A percentile compares a stretch with the other conserved stretches of the same genome.
phyloP scores from a whole-genome alignment of 1,139 yeast species.

The Blastobotrys arbuscula region DNA sequence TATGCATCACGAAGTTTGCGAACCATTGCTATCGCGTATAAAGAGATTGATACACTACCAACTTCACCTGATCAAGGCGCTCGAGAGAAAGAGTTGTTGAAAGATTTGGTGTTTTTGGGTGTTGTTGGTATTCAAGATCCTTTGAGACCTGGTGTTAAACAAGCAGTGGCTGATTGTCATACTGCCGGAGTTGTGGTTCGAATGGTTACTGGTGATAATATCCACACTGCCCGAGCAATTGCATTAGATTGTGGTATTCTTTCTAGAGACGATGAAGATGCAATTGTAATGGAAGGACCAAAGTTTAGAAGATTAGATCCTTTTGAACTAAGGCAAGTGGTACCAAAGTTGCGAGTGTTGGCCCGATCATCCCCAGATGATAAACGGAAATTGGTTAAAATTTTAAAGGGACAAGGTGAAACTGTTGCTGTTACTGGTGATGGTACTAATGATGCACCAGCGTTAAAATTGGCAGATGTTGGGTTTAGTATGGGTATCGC shows the following conservation, averaged over 20 bases:
- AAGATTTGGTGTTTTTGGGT: conserved; percentile 40
- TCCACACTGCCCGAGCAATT: conserved; percentile 85
- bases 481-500: conserved; percentile 86
- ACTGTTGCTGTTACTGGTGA: conserved; percentile 99
- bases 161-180: conserved; percentile 80
- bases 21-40: conserved; percentile 79
- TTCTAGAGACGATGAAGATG: conserved; percentile 46
- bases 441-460: conserved; percentile 86
- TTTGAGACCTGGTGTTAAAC: conserved; percentile 79
- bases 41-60: conserved; percentile 44
- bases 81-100: conserved; percentile 21
- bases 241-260: conserved; percentile 81
- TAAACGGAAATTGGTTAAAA: conserved; percentile 77
- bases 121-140: conserved; percentile 95
- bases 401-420: conserved; percentile 75
- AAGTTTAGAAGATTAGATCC: conserved; percentile 61
- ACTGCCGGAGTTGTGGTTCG: conserved; percentile 90
- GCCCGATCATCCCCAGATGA: conserved; percentile 97
- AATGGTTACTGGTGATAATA: conserved; percentile 97
- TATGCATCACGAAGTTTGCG: conserved; percentile 77
- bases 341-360: conserved; percentile 71
- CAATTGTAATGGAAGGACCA: conserved; percentile 90
- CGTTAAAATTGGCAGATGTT: conserved; percentile 73
- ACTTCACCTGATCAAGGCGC: conserved; percentile 23
- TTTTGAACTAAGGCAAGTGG: conserved; percentile 52